Evolutionary conservation across 768 basidiomycete genomes (phyloP).

Genomic region (Sarcodon aspratus): DNA sequence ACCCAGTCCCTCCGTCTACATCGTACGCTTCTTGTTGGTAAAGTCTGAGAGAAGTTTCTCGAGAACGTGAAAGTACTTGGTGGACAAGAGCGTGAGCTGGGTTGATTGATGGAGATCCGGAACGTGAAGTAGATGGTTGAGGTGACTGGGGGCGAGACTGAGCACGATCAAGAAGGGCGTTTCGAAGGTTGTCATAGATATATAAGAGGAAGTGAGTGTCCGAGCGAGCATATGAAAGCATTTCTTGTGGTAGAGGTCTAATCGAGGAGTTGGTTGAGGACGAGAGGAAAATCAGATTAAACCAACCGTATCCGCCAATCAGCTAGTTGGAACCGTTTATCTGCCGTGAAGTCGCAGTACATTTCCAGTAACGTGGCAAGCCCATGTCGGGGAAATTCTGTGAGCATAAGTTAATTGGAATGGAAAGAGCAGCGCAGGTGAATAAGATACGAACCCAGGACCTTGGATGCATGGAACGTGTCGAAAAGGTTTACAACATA

Average conservation of each 20-base stretch:
- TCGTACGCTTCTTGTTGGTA: slow-evolving; percentile 69
- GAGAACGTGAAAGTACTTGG: slow-evolving; percentile 60
- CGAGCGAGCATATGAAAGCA: slow-evolving; percentile 87
- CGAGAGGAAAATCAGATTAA: neutral
- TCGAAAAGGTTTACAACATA: slow-evolving; percentile 97
- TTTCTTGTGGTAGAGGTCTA: slow-evolving; percentile 75
- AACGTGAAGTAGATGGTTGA: slow-evolving; percentile 17
- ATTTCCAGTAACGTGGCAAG: slow-evolving; percentile 77
- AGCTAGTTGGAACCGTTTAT: slow-evolving; percentile 94
- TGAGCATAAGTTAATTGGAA: neutral
- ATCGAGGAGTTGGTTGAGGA: neutral
- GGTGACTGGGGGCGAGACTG: slow-evolving; percentile 28
- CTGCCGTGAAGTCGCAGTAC: slow-evolving; percentile 84
- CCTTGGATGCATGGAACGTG: slow-evolving; percentile 88
- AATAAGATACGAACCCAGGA: slow-evolving; percentile 40
- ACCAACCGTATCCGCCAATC: slow-evolving; percentile 90
- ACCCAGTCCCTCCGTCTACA: slow-evolving; percentile 45
- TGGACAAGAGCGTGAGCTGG: slow-evolving; percentile 34
- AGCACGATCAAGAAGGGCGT: slow-evolving; percentile 72
- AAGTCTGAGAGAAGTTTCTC: slow-evolving; percentile 62
- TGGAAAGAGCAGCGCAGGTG: neutral
- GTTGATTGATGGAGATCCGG: slow-evolving; percentile 7
- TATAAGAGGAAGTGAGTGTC: slow-evolving; percentile 94
- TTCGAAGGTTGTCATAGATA: slow-evolving; percentile 86
- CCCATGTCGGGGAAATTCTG: slow-evolving; percentile 77